Base-by-base conservation (phyloP, 108 stramenopile genomes). In the Fragilaria radians region DNA sequence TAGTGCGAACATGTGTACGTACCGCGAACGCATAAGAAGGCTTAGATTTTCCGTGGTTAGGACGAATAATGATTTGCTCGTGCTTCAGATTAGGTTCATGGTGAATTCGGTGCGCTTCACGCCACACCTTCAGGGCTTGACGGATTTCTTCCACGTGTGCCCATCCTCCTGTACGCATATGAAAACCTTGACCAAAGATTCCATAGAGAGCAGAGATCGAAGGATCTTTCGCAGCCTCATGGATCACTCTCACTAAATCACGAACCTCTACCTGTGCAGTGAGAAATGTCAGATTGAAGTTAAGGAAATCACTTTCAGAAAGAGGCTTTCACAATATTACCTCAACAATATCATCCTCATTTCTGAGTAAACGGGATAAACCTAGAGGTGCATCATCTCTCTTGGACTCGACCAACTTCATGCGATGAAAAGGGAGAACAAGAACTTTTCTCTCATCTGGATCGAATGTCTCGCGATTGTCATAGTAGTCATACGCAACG, bases 141-240 rank as follows among this genome's bases (percentile, higher is more conserved):
- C 85, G 66, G 33, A 90, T 65, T 71, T 90, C 85, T 52, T 87
- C 85, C 31, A 83, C 52, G 57, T 90, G 85, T 2, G 78, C 83
- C 67, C 70, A 79, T 11, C 83, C 89, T 27, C 77, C 68, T 1
- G 63, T 70, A 5, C 68, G 66, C 31, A 73, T 64, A 0, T 48
- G 24, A 45, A 53, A 52, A 4, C 80, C 82, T 46, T 85, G 69
- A 7, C 85, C 89, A 59, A 90, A 85, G 42, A 66, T 60, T 9
- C 85, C 89, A 32, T 82, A 74, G 22, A 87, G 50, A 26, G 75
- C 81, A 42, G 66, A 69, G 48, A 90, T 77, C 31, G 80, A 68
- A 0, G 81, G 79, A 79, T 90, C 85, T 23, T 48, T 21, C 0
- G 89, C 81, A 4, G 89, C 89, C 5, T 62, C 52, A 46, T 87